A percentile compares a stretch with the other conserved stretches of the same genome.
Evolutionary conservation across 1,139 yeast species (phyloP).

Genomic region (Saccharomyces pastorianus): DNA sequence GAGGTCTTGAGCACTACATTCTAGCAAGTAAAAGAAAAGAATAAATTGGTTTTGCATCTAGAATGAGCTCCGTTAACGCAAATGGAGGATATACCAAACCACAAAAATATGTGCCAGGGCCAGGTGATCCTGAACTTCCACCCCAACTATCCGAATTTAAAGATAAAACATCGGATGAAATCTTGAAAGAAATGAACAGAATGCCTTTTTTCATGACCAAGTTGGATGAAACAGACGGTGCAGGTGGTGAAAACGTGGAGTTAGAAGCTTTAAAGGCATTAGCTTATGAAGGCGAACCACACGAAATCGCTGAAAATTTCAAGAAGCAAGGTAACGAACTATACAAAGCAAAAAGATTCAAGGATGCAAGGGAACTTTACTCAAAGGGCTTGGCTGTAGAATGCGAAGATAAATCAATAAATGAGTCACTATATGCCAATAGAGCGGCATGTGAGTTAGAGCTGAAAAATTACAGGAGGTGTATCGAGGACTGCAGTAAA

Average conservation of each 20-base stretch:
- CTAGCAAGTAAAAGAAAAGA: not conserved
- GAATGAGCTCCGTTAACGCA: not conserved
- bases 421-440: conserved; percentile 61
- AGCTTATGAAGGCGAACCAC: conserved; percentile 93
- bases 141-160: conserved; percentile 70
- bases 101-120: conserved; percentile 55
- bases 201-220: conserved; percentile 93
- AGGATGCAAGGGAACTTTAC: conserved; percentile 70
- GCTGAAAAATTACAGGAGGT: conserved; percentile 71
- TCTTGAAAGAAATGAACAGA: conserved; percentile 68
- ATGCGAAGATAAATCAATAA: conserved; percentile 44
- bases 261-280: conserved; percentile 85
- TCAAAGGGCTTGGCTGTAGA: conserved; percentile 71
- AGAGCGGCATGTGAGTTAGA: conserved; percentile 91
- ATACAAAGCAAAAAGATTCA: conserved; percentile 59
- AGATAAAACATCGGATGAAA: conserved; percentile 64
- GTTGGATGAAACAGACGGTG: conserved; percentile 68
- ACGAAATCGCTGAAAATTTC: conserved; percentile 82
- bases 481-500: conserved; percentile 78
- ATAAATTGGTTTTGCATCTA: not conserved
- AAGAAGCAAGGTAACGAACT: conserved; percentile 90
- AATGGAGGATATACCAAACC: conserved; percentile 27
- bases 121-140: conserved; percentile 75
- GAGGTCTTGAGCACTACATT: not conserved
- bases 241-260: conserved; percentile 64